Conservation (phyloP, 805 yeast species). For the Sporopachydermia lactativora region DNA sequence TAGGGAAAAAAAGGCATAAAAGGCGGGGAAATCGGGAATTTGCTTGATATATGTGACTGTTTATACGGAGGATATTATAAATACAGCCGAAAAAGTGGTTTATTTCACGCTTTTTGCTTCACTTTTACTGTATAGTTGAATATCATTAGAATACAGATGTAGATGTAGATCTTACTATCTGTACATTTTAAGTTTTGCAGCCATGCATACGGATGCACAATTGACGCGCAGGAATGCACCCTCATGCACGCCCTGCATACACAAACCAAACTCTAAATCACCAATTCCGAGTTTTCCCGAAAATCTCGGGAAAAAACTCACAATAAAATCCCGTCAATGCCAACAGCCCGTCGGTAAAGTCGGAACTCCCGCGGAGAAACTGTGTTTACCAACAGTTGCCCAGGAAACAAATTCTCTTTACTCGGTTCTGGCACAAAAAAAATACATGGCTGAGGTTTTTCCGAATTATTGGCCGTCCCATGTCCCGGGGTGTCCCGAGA, state of each 20-base stretch:
- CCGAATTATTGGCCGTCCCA: no score
- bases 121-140: background rate
- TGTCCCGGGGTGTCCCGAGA: no score
- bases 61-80: background rate
- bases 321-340: background rate
- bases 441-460: no score
- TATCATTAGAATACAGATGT: background rate
- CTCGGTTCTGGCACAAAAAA: background rate
- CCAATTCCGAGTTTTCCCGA: no score
- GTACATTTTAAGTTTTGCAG: background rate
- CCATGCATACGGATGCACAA: no score
- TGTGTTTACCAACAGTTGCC: background rate
- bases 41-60: no score
- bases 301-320: no score
- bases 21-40: no score
- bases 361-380: background rate
- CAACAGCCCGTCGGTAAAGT: background rate
- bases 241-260: no score
- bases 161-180: background rate
- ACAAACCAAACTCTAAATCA: no score
- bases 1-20: no score
- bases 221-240: no score
- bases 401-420: constrained; percentile 1
- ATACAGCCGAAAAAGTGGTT: background rate
- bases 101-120: background rate